phyloP scores from a whole-genome alignment of 1,139 yeast genomes.

The Protomyces gravidus region DNA sequence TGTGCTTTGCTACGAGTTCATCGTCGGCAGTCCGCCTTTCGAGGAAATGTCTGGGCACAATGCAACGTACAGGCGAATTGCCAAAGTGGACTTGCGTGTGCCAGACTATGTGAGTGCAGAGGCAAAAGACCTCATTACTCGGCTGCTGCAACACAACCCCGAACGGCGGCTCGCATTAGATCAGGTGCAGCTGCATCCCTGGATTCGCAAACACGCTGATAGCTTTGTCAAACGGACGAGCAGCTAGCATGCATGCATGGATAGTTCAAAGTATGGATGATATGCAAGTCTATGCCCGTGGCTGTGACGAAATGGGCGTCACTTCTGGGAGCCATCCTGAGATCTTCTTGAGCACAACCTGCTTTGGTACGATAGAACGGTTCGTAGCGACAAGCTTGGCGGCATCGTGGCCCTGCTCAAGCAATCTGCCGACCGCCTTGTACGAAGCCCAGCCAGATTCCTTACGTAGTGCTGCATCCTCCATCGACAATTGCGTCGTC shows the following conservation, averaged over 20 bases:
- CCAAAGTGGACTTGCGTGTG: slow-evolving; percentile 65
- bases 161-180: slow-evolving; percentile 56
- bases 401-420: slow-evolving; percentile 1
- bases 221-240: slow-evolving; percentile 25
- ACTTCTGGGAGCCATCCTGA: slow-evolving; percentile 15
- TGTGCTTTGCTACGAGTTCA: slow-evolving; percentile 73
- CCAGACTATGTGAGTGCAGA: slow-evolving; percentile 67
- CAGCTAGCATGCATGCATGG: background rate
- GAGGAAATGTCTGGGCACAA: slow-evolving; percentile 65
- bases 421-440: background rate
- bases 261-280: background rate
- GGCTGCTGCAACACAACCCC: slow-evolving; percentile 63
- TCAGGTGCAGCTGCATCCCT: slow-evolving; percentile 69
- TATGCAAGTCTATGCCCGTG: background rate
- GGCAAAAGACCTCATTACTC: slow-evolving; percentile 68
- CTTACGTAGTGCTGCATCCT: background rate
- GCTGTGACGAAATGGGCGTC: background rate
- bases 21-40: slow-evolving; percentile 86
- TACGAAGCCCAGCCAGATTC: background rate
- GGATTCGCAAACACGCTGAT: slow-evolving; percentile 62
- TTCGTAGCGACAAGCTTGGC: slow-evolving; percentile 15
- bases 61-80: slow-evolving; percentile 74
- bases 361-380: slow-evolving; percentile 8
- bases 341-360: slow-evolving; percentile 11
- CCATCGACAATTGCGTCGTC: background rate